phyloP scores from a whole-genome alignment of 176 grass and related monocot species.

The Microstegium vimineum region DNA sequence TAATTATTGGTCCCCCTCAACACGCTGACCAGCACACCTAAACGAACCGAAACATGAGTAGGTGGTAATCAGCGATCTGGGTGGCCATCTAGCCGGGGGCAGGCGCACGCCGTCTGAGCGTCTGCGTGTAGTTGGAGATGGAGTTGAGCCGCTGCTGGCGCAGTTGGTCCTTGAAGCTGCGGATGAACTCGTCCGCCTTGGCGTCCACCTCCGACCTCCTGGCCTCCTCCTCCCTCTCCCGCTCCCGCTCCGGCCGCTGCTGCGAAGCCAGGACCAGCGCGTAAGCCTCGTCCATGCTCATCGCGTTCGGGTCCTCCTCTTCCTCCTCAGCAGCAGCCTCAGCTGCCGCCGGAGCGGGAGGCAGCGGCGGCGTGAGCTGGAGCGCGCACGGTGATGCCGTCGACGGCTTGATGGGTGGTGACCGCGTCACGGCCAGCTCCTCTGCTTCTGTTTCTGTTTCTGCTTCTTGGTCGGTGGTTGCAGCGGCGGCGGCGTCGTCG shows the following conservation, averaged over 20 bases:
- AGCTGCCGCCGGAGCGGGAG: not conserved
- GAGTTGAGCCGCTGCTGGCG: slow-evolving; percentile 43
- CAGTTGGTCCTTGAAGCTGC: slow-evolving; percentile 23
- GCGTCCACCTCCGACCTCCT: slow-evolving; percentile 42
- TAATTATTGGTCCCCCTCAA: too few species aligned
- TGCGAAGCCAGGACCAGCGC: slow-evolving; percentile 19
- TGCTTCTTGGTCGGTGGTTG: too few species aligned
- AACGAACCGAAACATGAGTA: not conserved
- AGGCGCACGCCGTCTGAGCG: slow-evolving; percentile 1
- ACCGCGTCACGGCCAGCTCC: too few species aligned
- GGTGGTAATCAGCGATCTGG: not conserved
- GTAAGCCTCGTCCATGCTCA: slow-evolving; percentile 54
- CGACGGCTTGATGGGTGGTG: too few species aligned
- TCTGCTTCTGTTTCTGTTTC: too few species aligned
- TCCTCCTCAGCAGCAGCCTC: not conserved
- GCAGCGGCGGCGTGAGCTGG: not conserved
- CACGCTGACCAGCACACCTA: not conserved
- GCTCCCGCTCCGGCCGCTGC: slow-evolving; percentile 1
- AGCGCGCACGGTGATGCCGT: not conserved
- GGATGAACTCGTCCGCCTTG: slow-evolving; percentile 33
- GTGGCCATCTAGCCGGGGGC: not conserved
- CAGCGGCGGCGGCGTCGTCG: not conserved
- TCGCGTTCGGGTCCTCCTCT: not conserved
- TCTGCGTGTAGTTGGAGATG: slow-evolving; percentile 52
- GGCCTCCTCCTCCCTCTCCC: slow-evolving; percentile 19